phyloP scores from a whole-genome alignment of 805 yeast species.

The Ogataea henricii region DNA sequence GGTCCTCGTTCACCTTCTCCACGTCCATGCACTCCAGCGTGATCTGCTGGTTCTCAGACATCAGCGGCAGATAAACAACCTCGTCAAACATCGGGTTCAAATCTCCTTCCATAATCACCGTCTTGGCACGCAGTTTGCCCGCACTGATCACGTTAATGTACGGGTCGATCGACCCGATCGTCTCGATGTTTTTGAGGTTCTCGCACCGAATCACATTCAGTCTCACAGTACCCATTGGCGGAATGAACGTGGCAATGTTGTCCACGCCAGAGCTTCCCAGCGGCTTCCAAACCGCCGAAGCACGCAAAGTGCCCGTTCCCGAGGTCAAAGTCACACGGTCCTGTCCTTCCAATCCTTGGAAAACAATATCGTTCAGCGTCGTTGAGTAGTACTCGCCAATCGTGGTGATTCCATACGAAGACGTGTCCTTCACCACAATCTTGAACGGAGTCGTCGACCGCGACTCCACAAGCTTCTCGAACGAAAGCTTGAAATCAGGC shows the following conservation, averaged over 20 bases:
- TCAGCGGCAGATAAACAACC: slow-evolving; percentile 60
- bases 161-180: slow-evolving; percentile 76
- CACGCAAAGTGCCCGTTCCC: slow-evolving; percentile 56
- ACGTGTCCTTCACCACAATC: slow-evolving; percentile 62
- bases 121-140: slow-evolving; percentile 57
- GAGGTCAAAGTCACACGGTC: slow-evolving; percentile 47
- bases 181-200: slow-evolving; percentile 57
- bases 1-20: slow-evolving; percentile 61
- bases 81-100: slow-evolving; percentile 61
- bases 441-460: slow-evolving; percentile 57
- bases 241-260: slow-evolving; percentile 40
- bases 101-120: slow-evolving; percentile 55
- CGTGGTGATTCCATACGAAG: slow-evolving; percentile 47
- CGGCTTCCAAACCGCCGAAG: slow-evolving; percentile 72
- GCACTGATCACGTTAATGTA: slow-evolving; percentile 61
- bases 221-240: slow-evolving; percentile 70
- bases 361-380: slow-evolving; percentile 55
- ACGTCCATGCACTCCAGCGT: slow-evolving; percentile 65
- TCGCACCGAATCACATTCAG: slow-evolving; percentile 56
- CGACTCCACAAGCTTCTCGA: slow-evolving; percentile 63
- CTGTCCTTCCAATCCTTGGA: slow-evolving; percentile 51
- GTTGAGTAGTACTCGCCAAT: slow-evolving; percentile 56
- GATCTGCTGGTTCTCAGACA: slow-evolving; percentile 60
- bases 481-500: slow-evolving; percentile 67
- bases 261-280: slow-evolving; percentile 55